Conservation (phyloP, 78 protist genomes). For the Pigoraptor vietnamica region DNA sequence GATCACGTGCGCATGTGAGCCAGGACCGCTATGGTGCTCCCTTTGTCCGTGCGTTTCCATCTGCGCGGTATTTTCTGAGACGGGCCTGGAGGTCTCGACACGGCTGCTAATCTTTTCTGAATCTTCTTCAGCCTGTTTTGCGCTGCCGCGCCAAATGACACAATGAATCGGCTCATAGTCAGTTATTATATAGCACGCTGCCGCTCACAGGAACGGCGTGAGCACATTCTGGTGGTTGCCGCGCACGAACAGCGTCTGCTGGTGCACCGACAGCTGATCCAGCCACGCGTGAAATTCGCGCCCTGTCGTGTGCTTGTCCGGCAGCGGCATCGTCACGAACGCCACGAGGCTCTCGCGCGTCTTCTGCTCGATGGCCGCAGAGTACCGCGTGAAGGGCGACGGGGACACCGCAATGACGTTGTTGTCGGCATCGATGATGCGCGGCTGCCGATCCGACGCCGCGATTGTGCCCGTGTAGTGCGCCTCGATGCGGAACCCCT, state of each 20-base stretch:
- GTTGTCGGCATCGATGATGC: not conserved
- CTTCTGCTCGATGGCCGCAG: not conserved
- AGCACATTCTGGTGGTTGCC: slow-evolving; percentile 11
- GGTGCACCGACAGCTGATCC: not conserved
- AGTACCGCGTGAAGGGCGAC: not conserved
- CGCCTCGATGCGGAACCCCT: not conserved
- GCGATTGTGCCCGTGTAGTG: not conserved
- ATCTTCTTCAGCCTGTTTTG: no score
- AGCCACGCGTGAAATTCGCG: not conserved
- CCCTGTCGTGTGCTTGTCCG: not conserved
- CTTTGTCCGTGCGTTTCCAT: no score
- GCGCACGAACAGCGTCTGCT: slow-evolving; percentile 5
- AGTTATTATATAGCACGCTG: not conserved
- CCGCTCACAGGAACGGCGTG: not conserved
- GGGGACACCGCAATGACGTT: not conserved
- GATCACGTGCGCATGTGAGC: no score
- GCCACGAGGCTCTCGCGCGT: not conserved
- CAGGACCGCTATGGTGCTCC: no score
- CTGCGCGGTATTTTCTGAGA: no score
- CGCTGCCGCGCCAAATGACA: no score
- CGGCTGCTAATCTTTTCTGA: no score
- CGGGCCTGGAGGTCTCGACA: no score
- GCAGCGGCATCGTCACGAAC: not conserved
- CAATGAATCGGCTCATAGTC: no score
- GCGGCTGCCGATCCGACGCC: not conserved